Evolutionary conservation across 1,139 yeast species (phyloP).

Genomic region (Lodderomyces parapsilosis): DNA sequence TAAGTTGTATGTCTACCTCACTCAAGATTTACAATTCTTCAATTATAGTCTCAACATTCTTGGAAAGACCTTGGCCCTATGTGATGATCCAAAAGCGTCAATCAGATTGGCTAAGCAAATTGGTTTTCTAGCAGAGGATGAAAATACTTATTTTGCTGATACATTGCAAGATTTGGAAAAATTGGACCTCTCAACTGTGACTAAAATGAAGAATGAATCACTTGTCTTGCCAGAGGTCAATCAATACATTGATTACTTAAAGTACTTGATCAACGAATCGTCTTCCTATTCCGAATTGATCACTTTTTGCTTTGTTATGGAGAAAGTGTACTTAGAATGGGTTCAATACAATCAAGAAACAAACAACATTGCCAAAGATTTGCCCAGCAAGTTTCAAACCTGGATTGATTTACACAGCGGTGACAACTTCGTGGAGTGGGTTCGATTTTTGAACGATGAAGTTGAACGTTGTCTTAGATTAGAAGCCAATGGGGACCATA

Average conservation of each 20-base stretch:
- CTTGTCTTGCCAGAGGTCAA: constrained; percentile 31
- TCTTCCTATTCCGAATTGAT: constrained; percentile 43
- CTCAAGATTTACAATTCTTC: constrained; percentile 51
- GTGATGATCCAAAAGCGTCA: constrained; percentile 37
- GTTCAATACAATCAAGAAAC: constrained; percentile 31
- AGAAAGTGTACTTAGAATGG: constrained; percentile 53
- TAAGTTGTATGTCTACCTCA: constrained; percentile 42
- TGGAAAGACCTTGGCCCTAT: constrained; percentile 44
- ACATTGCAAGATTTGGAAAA: constrained; percentile 29
- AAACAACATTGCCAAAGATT: constrained; percentile 22
- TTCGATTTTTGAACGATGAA: constrained; percentile 40
- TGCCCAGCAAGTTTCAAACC: constrained; percentile 46
- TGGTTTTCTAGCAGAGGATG: constrained; percentile 49
- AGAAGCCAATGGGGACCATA: constrained; percentile 15
- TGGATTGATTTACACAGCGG: constrained; percentile 56
- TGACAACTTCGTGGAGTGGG: constrained; percentile 45
- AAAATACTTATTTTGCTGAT: constrained; percentile 45
- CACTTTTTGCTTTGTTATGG: constrained; percentile 48
- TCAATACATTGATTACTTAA: constrained; percentile 36
- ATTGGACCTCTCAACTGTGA: constrained; percentile 15
- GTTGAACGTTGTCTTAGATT: constrained; percentile 34
- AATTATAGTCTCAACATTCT: constrained; percentile 41
- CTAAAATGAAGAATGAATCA: constrained; percentile 17
- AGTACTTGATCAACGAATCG: constrained; percentile 25
- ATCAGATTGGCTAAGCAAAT: constrained; percentile 47